Conservation (phyloP, 257 asterid species). For the Penstemon newberryi region DNA sequence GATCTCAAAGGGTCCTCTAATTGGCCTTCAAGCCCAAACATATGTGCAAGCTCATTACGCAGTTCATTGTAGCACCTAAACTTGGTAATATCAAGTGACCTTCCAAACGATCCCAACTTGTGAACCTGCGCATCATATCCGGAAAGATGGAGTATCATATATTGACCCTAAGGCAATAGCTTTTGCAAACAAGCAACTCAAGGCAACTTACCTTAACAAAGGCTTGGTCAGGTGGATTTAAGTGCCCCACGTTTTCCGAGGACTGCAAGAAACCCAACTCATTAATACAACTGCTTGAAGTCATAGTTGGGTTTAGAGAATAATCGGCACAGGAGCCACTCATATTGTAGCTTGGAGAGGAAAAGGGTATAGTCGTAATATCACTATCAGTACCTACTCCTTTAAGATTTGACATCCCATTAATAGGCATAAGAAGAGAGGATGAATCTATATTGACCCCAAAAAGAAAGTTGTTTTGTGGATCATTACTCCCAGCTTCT, state of each 20-base stretch:
- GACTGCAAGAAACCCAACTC: conserved; percentile 53
- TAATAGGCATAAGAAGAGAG: conserved; percentile 49
- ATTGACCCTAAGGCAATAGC: too few relatives aligned
- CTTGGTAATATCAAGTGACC: conserved; percentile 75
- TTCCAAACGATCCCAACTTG: conserved; percentile 70
- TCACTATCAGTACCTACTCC: conserved; percentile 53
- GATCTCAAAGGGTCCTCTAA: conserved; percentile 92
- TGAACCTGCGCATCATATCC: conserved; percentile 45
- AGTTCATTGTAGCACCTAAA: conserved; percentile 80
- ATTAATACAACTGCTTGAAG: conserved; percentile 45
- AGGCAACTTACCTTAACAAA: conserved; percentile 58
- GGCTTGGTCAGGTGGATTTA: conserved; percentile 48
- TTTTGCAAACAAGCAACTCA: background rate
- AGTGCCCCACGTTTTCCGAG: conserved; percentile 42
- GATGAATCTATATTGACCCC: conserved; percentile 68
- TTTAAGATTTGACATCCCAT: conserved; percentile 47
- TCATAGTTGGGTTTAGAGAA: conserved; percentile 42
- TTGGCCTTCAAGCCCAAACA: conserved; percentile 85
- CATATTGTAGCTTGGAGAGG: conserved; percentile 52
- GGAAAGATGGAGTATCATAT: too few relatives aligned
- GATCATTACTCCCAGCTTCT: conserved; percentile 49
- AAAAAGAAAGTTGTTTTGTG: conserved; percentile 60
- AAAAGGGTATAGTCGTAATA: conserved; percentile 38
- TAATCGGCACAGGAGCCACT: conserved; percentile 47
- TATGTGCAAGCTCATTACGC: conserved; percentile 67